A percentile compares a stretch with the other conserved stretches of the same genome.
These are phyloP conservation scores for Sphagnum fallax DNA, from an alignment of 228 moss, liverwort and hornwort genomes.

Conservation along the genomic window DNA sequence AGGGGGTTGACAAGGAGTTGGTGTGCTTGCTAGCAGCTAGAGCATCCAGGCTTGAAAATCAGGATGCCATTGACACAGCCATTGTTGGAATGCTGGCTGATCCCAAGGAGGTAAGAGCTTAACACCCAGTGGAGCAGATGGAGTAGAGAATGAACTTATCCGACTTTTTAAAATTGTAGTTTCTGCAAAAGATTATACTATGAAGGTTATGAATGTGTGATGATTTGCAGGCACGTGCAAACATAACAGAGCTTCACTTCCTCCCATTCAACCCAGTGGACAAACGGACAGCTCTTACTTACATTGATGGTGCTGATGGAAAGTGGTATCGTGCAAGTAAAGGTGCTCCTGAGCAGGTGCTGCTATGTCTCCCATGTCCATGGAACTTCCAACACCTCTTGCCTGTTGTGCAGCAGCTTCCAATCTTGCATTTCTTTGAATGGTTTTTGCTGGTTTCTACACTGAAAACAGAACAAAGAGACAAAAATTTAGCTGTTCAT, in stretches of 20 bases:
- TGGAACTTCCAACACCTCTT: too few species aligned
- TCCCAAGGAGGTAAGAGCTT: conserved; percentile 1
- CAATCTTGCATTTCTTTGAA: too few species aligned
- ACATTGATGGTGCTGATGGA: neutral
- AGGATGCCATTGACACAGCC: conserved; percentile 4
- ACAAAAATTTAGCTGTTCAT: too few species aligned
- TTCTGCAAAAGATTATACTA: too few species aligned
- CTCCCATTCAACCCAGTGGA: conserved; percentile 3
- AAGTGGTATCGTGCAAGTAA: conserved; percentile 5
- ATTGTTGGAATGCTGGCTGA: conserved; percentile 4
- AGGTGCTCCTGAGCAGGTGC: conserved; percentile 53
- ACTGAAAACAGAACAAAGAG: too few species aligned
- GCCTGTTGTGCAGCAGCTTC: too few species aligned
- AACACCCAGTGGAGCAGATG: too few species aligned
- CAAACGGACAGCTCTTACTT: neutral
- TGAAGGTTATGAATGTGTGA: too few species aligned
- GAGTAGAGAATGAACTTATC: too few species aligned
- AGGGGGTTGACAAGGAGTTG: conserved; percentile 4
- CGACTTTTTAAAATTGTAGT: too few species aligned
- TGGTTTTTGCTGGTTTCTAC: too few species aligned
- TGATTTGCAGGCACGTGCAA: conserved; percentile 1
- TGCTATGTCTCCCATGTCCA: too few species aligned
- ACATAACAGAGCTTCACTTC: neutral
- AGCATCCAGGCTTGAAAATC: conserved; percentile 2
- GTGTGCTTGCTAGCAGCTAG: conserved; percentile 4